Evolutionary conservation across 2,329 filamentous ascomycete genomes (phyloP).

Genomic region (Westerdykella sp.): DNA sequence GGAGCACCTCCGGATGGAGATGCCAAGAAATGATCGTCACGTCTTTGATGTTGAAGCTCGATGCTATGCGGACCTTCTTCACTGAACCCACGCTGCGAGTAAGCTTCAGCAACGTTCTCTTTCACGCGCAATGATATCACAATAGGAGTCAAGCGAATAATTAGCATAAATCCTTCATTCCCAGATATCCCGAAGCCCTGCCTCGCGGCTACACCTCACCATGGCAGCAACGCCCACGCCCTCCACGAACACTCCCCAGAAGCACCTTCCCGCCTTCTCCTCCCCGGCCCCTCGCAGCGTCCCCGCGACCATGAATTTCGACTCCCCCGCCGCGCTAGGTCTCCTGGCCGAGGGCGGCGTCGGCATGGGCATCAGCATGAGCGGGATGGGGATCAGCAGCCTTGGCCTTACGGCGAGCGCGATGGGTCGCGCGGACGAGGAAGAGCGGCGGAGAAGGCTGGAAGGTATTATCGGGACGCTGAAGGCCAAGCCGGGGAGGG

Average conservation of each 20-base stretch:
- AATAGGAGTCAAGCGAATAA: no score
- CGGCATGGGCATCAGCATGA: conserved; percentile 40
- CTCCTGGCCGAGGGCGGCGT: conserved; percentile 37
- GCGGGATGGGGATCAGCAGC: conserved; percentile 37
- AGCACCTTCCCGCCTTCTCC: conserved; percentile 34
- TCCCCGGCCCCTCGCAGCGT: conserved; percentile 40
- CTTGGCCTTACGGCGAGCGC: conserved; percentile 34
- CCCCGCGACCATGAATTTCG: conserved; percentile 37
- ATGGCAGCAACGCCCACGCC: conserved; percentile 35
- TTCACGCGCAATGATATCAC: no score
- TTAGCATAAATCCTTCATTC: no score
- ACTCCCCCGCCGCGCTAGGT: conserved; percentile 41
- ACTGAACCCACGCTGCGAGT: no score
- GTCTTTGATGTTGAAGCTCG: no score
- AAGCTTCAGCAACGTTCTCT: no score
- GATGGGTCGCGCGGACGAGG: conserved; percentile 45
- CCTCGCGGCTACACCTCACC: conserved; percentile 1
- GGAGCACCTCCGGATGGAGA: no score
- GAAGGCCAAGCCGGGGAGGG: conserved; percentile 59
- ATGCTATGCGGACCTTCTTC: no score
- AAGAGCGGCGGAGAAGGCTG: conserved; percentile 47
- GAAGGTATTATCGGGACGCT: conserved; percentile 61
- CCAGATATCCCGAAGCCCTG: not conserved
- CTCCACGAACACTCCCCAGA: conserved; percentile 33
- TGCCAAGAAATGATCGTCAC: no score